Evolutionary conservation across 1,139 yeast genomes (phyloP).

Genomic region (Sugiyamaella pinicola): DNA sequence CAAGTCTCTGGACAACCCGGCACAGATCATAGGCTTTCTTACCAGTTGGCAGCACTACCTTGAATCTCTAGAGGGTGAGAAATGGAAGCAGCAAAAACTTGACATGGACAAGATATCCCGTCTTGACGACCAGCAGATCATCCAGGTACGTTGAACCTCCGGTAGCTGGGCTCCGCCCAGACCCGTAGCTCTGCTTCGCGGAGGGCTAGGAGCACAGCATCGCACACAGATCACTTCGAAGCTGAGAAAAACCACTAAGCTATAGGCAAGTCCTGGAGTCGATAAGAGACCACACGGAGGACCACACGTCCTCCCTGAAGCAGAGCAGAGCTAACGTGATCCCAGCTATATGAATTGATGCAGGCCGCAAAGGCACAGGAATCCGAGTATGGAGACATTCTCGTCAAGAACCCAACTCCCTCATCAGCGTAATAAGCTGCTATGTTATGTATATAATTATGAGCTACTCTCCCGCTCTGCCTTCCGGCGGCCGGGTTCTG

Average conservation of each 20-base stretch:
- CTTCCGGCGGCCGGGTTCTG: too few relatives aligned
- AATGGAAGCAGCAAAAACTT: conserved; percentile 73
- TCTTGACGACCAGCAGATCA: conserved; percentile 89
- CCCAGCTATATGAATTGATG: conserved; percentile 64
- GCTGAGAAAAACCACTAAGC: too few relatives aligned
- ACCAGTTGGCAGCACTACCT: conserved; percentile 92
- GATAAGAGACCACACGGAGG: too few relatives aligned
- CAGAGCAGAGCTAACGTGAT: conserved; percentile 36
- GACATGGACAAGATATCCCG: conserved; percentile 68
- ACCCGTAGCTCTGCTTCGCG: conserved; percentile 1
- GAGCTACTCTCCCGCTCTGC: too few relatives aligned
- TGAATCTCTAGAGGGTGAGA: conserved; percentile 67
- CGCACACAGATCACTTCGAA: too few relatives aligned
- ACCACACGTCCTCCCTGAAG: too few relatives aligned
- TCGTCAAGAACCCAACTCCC: conserved; percentile 12
- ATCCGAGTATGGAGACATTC: conserved; percentile 36
- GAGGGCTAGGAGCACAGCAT: background rate
- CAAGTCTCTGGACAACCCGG: conserved; percentile 76
- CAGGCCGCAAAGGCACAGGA: conserved; percentile 54
- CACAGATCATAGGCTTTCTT: conserved; percentile 89
- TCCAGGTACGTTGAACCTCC: conserved; percentile 52
- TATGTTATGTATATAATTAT: conserved; percentile 2
- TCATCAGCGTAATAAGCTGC: conserved; percentile 1
- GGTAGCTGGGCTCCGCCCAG: conserved; percentile 3
- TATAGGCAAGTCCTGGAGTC: too few relatives aligned